Percentiles rank a stretch among this genome's conserved stretches.
Evolutionary conservation across 179 eudicot species (phyloP).

Genomic region (Sideroxylon spinosum): DNA sequence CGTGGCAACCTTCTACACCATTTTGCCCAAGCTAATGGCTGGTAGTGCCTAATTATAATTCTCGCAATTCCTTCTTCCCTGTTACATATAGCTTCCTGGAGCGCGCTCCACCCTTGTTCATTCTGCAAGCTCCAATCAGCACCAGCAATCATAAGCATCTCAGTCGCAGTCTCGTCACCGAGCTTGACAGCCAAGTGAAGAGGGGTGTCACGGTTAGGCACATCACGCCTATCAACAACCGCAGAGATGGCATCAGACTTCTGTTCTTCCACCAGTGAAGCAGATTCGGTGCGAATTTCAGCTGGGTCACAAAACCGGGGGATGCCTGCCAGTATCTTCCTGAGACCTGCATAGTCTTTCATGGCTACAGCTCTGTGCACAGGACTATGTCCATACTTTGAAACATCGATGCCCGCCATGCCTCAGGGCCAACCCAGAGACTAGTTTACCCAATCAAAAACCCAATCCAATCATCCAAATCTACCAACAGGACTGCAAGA

Average conservation of each 20-base stretch:
- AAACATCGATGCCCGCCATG: conserved; percentile 47
- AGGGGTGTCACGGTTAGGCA: conserved; percentile 84
- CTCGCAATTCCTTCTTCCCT: conserved; percentile 67
- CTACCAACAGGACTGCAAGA: not conserved
- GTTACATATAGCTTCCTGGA: conserved; percentile 89
- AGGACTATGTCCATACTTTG: conserved; percentile 70
- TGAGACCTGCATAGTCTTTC: conserved; percentile 58
- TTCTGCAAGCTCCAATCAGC: conserved; percentile 98
- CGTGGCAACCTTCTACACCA: conserved; percentile 97
- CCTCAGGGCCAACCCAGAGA: conserved; percentile 19
- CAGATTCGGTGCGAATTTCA: conserved; percentile 58
- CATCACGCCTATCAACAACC: conserved; percentile 70
- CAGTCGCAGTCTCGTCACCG: conserved; percentile 62
- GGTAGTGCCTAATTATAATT: conserved; percentile 75
- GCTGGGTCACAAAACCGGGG: conserved; percentile 67
- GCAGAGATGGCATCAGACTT: conserved; percentile 79
- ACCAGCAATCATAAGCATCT: conserved; percentile 81
- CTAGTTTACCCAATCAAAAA: not conserved
- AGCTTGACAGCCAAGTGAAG: conserved; percentile 87
- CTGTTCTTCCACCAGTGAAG: conserved; percentile 68
- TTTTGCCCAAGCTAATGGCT: conserved; percentile 95
- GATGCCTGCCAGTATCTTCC: conserved; percentile 50
- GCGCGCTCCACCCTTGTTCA: conserved; percentile 90
- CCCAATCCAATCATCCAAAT: conserved; percentile 9
- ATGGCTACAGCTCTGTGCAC: conserved; percentile 61